Percentiles rank a stretch among this genome's conserved stretches.
Evolutionary conservation across 2,329 filamentous ascomycete genomes (phyloP).

Genomic region (Trichoderma oligosporum): DNA sequence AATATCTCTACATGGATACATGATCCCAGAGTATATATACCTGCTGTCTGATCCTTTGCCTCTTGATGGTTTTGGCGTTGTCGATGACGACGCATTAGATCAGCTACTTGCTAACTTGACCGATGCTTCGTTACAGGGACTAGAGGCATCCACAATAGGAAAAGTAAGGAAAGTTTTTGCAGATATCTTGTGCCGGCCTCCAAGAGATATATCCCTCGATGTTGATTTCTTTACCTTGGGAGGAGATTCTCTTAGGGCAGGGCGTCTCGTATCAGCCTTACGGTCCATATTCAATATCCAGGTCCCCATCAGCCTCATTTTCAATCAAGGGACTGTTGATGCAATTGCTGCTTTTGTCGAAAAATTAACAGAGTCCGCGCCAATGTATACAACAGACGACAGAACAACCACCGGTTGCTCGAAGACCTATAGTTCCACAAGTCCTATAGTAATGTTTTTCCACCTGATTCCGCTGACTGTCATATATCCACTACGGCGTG

Average conservation of each 20-base stretch:
- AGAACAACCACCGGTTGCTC: conserved; percentile 36
- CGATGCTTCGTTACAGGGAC: conserved; percentile 24
- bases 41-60: conserved; percentile 35
- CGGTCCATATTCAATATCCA: conserved; percentile 47
- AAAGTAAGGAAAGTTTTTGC: conserved; percentile 45
- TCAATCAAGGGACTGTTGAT: conserved; percentile 45
- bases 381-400: conserved; percentile 12
- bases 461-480: conserved; percentile 49
- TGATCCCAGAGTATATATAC: conserved; percentile 39
- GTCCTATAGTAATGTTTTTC: conserved; percentile 44
- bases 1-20: conserved; percentile 30
- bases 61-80: conserved; percentile 28
- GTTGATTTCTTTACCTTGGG: conserved; percentile 52
- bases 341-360: conserved; percentile 40
- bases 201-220: conserved; percentile 36
- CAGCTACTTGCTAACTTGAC: conserved; percentile 29
- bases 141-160: conserved; percentile 32
- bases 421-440: conserved; percentile 47
- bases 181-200: conserved; percentile 39
- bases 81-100: conserved; percentile 37
- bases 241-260: conserved; percentile 53
- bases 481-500: conserved; percentile 49
- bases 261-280: conserved; percentile 48
- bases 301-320: conserved; percentile 50
- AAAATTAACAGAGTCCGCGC: conserved; percentile 23